These are phyloP conservation scores for Chlorella sp. DNA, from an alignment of 139 green algal genomes.

Conservation along the genomic window DNA sequence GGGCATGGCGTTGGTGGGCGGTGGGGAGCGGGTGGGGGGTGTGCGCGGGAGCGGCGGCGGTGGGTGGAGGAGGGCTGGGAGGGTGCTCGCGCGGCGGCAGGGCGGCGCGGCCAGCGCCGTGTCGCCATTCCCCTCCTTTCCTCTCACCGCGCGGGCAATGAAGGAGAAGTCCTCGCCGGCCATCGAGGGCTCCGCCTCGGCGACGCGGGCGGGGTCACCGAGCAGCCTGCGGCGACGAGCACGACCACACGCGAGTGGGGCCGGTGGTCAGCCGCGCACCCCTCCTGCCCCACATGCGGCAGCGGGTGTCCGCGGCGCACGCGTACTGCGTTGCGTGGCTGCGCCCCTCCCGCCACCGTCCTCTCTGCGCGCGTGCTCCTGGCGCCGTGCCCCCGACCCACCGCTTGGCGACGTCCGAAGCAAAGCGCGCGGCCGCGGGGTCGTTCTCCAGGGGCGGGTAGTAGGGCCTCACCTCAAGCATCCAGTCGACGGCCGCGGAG, in stretches of 20 bases:
- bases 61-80: too few species aligned
- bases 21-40: too few species aligned
- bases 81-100: too few species aligned
- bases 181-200: slow-evolving; percentile 61
- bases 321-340: too few species aligned
- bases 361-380: too few species aligned
- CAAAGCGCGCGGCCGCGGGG: slow-evolving; percentile 51
- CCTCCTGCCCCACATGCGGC: too few species aligned
- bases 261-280: not conserved
- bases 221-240: slow-evolving; percentile 36
- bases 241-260: not conserved
- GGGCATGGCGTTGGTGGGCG: too few species aligned
- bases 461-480: slow-evolving; percentile 59
- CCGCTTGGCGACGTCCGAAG: slow-evolving; percentile 52
- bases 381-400: slow-evolving; percentile 9
- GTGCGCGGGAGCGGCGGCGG: too few species aligned
- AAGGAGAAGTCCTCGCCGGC: slow-evolving; percentile 89
- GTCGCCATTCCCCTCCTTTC: too few species aligned
- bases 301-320: too few species aligned
- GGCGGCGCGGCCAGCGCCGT: too few species aligned
- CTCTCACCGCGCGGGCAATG: slow-evolving; percentile 49
- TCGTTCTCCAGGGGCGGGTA: slow-evolving; percentile 88
- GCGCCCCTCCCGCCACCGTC: too few species aligned
- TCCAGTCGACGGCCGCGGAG: slow-evolving; percentile 66
- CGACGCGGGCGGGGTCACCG: slow-evolving; percentile 10